Conservation (phyloP, 768 basidiomycete species). For the Serpula lacrymans region DNA sequence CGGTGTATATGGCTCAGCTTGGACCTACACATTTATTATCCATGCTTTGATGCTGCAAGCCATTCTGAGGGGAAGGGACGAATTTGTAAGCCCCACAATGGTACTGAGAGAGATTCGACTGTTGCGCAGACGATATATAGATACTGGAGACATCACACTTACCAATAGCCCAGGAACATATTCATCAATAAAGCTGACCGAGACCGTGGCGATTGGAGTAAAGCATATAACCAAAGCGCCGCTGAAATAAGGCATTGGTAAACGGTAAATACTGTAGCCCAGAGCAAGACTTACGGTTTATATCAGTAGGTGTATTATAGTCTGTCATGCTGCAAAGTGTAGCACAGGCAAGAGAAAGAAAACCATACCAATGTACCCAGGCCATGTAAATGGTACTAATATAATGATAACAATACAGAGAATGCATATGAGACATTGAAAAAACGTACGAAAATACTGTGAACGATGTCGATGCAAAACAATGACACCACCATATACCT, state of each 20-base stretch:
- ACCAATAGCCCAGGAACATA: constrained; percentile 42
- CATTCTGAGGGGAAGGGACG: constrained; percentile 39
- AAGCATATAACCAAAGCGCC: constrained; percentile 47
- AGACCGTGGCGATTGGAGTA: constrained; percentile 41
- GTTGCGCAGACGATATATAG: constrained; percentile 33
- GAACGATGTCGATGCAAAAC: constrained; percentile 32
- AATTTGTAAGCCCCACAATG: constrained; percentile 29
- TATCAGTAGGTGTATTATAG: constrained; percentile 34
- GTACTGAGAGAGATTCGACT: constrained; percentile 27
- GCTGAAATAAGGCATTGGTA: constrained; percentile 15
- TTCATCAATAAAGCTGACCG: constrained; percentile 44
- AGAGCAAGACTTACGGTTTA: constrained; percentile 23
- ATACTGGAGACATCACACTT: constrained; percentile 2
- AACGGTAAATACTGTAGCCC: background rate
- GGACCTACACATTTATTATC: constrained; percentile 35
- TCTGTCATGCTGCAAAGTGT: constrained; percentile 32
- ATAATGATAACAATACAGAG: too few relatives aligned
- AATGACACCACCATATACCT: constrained; percentile 30
- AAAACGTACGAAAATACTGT: constrained; percentile 22
- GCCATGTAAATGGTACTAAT: constrained; percentile 33
- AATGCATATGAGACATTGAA: constrained; percentile 5
- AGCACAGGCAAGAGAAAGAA: background rate
- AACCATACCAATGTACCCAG: constrained; percentile 30
- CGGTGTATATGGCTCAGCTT: background rate
- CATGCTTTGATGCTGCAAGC: constrained; percentile 41